Evolutionary conservation across 345 rosid genomes (phyloP).

Genomic region (Eucalyptus paniculata): DNA sequence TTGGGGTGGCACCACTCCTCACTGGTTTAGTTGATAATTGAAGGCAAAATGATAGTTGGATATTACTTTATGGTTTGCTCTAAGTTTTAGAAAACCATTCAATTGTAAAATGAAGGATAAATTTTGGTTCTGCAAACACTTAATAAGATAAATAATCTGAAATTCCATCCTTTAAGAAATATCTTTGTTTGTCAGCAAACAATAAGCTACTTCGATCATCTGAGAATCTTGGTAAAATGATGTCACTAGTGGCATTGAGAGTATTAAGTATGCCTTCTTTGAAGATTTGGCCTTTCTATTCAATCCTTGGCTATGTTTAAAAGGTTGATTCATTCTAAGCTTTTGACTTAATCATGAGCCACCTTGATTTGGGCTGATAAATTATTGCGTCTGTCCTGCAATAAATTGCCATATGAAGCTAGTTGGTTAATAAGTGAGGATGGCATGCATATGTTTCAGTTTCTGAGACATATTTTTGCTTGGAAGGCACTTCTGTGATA

Average conservation of each 20-base stretch:
- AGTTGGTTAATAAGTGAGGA: not conserved
- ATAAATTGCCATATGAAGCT: not conserved
- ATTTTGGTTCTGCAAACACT: not conserved
- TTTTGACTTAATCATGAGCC: not conserved
- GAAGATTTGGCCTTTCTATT: not conserved
- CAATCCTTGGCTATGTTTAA: not conserved
- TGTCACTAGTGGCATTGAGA: not conserved
- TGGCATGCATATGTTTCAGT: not conserved
- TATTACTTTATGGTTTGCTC: not conserved
- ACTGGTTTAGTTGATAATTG: not conserved
- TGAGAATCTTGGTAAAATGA: not conserved
- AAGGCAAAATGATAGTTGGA: not conserved
- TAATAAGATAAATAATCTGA: not conserved
- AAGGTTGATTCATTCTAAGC: not conserved
- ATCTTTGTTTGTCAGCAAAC: not conserved
- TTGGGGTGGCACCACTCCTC: not conserved
- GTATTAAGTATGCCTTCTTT: not conserved
- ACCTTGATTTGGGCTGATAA: not conserved
- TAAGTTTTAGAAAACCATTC: not conserved
- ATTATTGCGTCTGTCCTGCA: not conserved
- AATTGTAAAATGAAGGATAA: not conserved
- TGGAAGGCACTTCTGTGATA: not conserved
- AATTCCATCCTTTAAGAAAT: not conserved
- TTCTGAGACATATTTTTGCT: not conserved
- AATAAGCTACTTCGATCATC: not conserved